These are phyloP conservation scores for Cyclotella atomus DNA, from an alignment of 108 stramenopile genomes.

Conservation along the genomic window DNA sequence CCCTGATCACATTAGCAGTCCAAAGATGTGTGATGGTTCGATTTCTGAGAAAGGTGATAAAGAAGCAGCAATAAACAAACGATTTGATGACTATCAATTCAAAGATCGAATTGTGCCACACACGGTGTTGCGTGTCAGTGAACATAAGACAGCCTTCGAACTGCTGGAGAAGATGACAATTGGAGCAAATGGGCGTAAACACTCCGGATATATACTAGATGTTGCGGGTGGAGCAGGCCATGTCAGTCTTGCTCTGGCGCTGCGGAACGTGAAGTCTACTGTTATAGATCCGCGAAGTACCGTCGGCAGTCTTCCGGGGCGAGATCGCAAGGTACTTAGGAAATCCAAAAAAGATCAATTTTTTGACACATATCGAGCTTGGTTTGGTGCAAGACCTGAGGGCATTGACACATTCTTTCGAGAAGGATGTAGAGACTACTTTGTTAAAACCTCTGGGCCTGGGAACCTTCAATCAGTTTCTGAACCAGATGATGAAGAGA, in stretches of 20 bases:
- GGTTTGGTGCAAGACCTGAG: conserved; percentile 58
- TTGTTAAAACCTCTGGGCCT: conserved; percentile 35
- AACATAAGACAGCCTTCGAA: conserved; percentile 2
- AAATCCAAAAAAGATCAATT: conserved; percentile 54
- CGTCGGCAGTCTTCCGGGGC: conserved; percentile 67
- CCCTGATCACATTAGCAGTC: not conserved
- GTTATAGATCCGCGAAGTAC: conserved; percentile 76
- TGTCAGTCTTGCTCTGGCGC: conserved; percentile 70
- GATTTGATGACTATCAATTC: conserved; percentile 3
- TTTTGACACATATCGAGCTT: conserved; percentile 56
- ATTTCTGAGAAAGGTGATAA: not conserved
- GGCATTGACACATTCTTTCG: conserved; percentile 68
- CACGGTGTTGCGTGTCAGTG: not conserved
- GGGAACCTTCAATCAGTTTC: not conserved
- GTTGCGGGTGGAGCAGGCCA: conserved; percentile 86
- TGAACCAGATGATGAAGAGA: not conserved
- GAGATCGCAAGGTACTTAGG: conserved; percentile 73
- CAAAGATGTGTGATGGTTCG: not conserved
- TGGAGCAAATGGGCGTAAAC: not conserved
- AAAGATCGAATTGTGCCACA: conserved; percentile 12
- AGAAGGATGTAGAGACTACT: conserved; percentile 30
- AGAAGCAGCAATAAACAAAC: not conserved
- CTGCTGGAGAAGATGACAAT: conserved; percentile 1
- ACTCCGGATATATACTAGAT: conserved; percentile 53
- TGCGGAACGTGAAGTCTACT: conserved; percentile 67